Evolutionary conservation across 768 basidiomycete species (phyloP), one percentile per base, ranked within the genome.

Genomic region (Boletus sp.): DNA sequence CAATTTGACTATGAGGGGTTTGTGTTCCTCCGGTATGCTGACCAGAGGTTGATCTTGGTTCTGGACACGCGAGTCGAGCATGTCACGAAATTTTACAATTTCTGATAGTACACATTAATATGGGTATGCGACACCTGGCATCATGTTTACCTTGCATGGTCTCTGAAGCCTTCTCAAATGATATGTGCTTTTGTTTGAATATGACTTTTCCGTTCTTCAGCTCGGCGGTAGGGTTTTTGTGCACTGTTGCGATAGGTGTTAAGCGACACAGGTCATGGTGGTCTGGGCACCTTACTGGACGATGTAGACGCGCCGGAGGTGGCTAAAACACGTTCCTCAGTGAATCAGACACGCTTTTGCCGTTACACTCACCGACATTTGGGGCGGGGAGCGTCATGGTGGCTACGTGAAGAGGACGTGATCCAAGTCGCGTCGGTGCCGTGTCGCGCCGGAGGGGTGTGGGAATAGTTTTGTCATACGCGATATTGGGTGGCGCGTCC

Each of bases 151-250:
- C 90, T 80, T 89, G 87, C 64, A 93, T 79, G 15, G 90, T 91
- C 67, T 92, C 89, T 7, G 87, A 88, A 63, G 84, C 78, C 69
- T 90, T 91, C 73, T 92, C 89, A 48, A 90, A 82, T 0, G 87
- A 83, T 35, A 86, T 65, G 15, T 80, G 73, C 71, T 90, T 92
- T 77, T 93, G 91, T 71, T 81, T 89, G 66, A 92, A 85, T 11
- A 83, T 60, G 4, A 89, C 80, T 69, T 86, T 93, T 20, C 89
- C 90, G 68, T 88, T 90, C 77, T 82, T 90, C 14, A 92, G 67
- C 58, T 91, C 89, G 5, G 80, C 82, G 15, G 86, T 71, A 7
- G 74, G 61, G 1, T 72, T 53, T 66, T 77, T 83, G 48, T 73
- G 73, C 40, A 65, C 69, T 67, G 75, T 73, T 39, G 71, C 76